Evolutionary conservation across 768 basidiomycete genomes (phyloP), one percentile per base, ranked within the genome.

Genomic region (Ramaria sp.): DNA sequence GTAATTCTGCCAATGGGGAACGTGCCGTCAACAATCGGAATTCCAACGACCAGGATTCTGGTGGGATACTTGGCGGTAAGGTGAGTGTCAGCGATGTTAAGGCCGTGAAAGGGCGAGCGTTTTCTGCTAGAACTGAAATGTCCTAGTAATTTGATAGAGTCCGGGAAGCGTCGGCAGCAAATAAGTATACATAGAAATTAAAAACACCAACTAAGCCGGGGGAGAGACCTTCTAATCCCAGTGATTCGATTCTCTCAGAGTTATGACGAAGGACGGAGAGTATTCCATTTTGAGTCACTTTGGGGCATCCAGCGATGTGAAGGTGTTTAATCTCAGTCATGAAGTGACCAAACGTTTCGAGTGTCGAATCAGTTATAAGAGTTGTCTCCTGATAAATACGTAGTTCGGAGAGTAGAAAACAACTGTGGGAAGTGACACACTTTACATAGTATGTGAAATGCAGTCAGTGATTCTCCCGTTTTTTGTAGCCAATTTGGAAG

Each of bases 401-500:
- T 30, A 15, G 11, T 27, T 30, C 15, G 31, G 7, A 49, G 3
- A 50, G 37, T 22, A 34, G 22, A 11, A 30, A 34, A 31, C 6
- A n/a, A 43, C 10, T 3, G 22, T 5, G 20, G 22, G 17, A 42
- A 3, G 7, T 24, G 37, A 59, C 72, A 58, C 57, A 82, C 88
- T 75, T 83, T 85, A 68, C 87, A 90, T 47, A 88, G 77, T 11
- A 91, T 62, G 4, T 80, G 82, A 48, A 91, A 69, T 59, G 71
- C 79, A 31, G 72, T 73, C 50, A 91, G 71, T 2, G 74, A 76
- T 27, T 63, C 45, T 0, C 75, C 73, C 2, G 74, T 79, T 9
- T 66, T 55, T 10, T 63, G 63, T 13, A 80, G 65, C 87, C 87
- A 88, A 2, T 65, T 48, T 1, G 68, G 69, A 20, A 90, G 64